Conservation (phyloP, 371 early-diverging fungal genomes). For the Actinomortierella ambigua region DNA sequence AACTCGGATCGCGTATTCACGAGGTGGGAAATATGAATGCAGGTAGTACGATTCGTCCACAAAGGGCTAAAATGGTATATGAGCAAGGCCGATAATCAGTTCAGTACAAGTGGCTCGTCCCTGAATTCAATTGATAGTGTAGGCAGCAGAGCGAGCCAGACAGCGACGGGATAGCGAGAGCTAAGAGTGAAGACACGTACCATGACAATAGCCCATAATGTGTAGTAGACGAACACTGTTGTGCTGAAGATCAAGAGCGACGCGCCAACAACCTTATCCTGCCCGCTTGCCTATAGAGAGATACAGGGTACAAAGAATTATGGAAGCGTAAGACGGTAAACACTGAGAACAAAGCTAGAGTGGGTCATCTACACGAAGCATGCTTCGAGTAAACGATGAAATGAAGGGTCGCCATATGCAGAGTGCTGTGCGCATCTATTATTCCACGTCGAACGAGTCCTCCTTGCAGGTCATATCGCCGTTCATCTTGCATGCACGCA, state of each 20-base stretch:
- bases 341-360: too few relatives aligned
- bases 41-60: slow-evolving; percentile 83
- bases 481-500: too few relatives aligned
- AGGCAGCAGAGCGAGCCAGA: background rate
- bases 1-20: slow-evolving; percentile 85
- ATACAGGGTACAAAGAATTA: too few relatives aligned
- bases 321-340: too few relatives aligned
- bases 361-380: too few relatives aligned
- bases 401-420: too few relatives aligned
- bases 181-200: slow-evolving; percentile 46
- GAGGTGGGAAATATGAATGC: slow-evolving; percentile 81
- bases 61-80: slow-evolving; percentile 73
- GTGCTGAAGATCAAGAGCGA: slow-evolving; percentile 70
- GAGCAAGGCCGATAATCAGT: background rate
- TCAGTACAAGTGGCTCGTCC: background rate
- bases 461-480: too few relatives aligned
- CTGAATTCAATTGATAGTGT: slow-evolving; percentile 1
- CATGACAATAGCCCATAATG: slow-evolving; percentile 89
- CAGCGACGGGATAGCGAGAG: background rate
- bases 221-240: slow-evolving; percentile 85
- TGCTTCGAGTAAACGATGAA: too few relatives aligned
- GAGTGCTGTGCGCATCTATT: too few relatives aligned
- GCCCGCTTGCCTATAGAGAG: slow-evolving; percentile 48
- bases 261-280: slow-evolving; percentile 85
- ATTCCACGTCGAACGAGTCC: too few relatives aligned